Evolutionary conservation across 2,329 filamentous ascomycete species (phyloP).

Genomic region (Grosmannia serpens): DNA sequence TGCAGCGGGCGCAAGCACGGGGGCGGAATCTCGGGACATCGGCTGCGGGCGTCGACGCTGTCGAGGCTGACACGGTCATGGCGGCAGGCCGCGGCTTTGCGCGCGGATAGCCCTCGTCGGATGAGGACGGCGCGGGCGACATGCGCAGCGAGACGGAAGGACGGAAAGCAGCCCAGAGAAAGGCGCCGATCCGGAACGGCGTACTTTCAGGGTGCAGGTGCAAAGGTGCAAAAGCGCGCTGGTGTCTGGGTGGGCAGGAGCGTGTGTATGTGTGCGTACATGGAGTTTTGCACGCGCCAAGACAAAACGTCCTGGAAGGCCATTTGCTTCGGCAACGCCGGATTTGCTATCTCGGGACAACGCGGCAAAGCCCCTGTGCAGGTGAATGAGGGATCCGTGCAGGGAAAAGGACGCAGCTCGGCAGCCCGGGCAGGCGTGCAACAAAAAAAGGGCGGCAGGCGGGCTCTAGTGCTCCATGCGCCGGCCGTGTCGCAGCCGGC

Average conservation of each 20-base stretch:
- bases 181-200: neutral
- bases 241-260: too few relatives aligned
- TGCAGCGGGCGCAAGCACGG: constrained; percentile 20
- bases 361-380: neutral
- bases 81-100: neutral
- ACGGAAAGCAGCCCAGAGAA: neutral
- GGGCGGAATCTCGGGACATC: constrained; percentile 15
- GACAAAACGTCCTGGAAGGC: neutral
- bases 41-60: neutral
- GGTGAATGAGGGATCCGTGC: neutral
- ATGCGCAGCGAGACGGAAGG: neutral
- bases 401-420: neutral
- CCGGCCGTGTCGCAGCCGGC: neutral
- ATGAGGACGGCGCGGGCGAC: neutral
- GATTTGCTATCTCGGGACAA: neutral
- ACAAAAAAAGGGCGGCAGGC: neutral
- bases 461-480: neutral
- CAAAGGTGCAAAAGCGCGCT: neutral
- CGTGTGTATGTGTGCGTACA: neutral
- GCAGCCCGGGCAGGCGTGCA: neutral
- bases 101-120: neutral
- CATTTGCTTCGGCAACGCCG: neutral
- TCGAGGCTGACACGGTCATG: neutral
- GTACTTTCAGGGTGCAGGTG: neutral
- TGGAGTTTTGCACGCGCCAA: neutral